Evolutionary conservation across 129 eudicot species (phyloP).

Genomic region (carrot (Daucus carota)): DNA sequence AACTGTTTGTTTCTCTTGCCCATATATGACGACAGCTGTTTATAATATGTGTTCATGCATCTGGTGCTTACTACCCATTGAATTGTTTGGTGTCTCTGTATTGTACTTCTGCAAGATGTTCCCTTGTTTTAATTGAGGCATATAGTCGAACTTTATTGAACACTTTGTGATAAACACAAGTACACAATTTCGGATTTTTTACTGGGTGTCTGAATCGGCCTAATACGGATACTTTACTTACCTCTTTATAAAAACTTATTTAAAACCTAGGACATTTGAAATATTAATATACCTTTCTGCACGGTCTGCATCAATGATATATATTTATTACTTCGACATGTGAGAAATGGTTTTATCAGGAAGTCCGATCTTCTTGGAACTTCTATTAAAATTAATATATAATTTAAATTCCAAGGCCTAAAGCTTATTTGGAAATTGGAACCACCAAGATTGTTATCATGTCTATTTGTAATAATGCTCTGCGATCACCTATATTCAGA

Average conservation of each 20-base stretch:
- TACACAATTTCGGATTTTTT: not conserved
- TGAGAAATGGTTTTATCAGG: not conserved
- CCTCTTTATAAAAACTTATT: not conserved
- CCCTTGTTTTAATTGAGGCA: not conserved
- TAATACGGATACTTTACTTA: not conserved
- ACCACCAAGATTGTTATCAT: no score
- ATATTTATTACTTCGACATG: not conserved
- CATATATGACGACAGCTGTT: not conserved
- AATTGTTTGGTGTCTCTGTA: not conserved
- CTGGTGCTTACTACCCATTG: not conserved
- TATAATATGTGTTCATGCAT: not conserved
- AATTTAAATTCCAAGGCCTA: not conserved
- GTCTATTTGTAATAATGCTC: no score
- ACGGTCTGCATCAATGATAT: not conserved
- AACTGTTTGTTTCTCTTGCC: not conserved
- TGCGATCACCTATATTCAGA: no score
- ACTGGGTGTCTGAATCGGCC: not conserved
- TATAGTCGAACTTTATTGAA: not conserved
- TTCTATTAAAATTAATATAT: not conserved
- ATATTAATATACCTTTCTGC: not conserved
- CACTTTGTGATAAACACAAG: not conserved
- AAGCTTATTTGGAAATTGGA: no score
- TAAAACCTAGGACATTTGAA: not conserved
- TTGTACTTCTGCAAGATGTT: not conserved
- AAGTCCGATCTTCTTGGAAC: not conserved